phyloP scores from a whole-genome alignment of 2,329 filamentous ascomycete species.

The Shiraia bambusicola region DNA sequence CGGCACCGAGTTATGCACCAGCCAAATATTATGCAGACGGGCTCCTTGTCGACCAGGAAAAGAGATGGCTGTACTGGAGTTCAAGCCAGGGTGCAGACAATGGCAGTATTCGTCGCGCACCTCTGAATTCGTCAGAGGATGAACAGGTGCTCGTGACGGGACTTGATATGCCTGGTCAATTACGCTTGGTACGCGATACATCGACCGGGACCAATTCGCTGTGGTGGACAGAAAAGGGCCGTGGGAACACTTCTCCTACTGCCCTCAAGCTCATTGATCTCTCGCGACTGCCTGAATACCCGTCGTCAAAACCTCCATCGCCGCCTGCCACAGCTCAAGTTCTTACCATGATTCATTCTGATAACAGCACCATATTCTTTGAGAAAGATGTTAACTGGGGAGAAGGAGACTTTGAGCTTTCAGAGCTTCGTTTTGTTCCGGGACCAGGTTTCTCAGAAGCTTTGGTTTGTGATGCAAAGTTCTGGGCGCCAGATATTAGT shows the following conservation, averaged over 20 bases:
- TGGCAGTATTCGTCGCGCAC: constrained; percentile 11
- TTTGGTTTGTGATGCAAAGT: constrained; percentile 13
- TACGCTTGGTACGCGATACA: constrained; percentile 4
- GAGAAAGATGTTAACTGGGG: constrained; percentile 10
- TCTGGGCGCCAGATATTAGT: constrained; percentile 8
- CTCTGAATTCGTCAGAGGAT: background rate
- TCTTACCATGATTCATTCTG: constrained; percentile 7
- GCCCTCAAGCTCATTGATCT: constrained; percentile 8
- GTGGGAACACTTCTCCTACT: constrained; percentile 10
- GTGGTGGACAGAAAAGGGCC: constrained; percentile 10
- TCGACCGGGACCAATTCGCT: background rate
- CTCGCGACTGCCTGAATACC: background rate
- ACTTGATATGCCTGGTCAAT: constrained; percentile 11
- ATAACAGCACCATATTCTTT: constrained; percentile 10
- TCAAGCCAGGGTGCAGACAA: constrained; percentile 3
- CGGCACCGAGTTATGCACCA: background rate
- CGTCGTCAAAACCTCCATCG: background rate
- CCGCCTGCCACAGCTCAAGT: background rate
- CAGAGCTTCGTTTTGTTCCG: constrained; percentile 11
- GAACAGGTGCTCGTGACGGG: constrained; percentile 9
- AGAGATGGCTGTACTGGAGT: constrained; percentile 16
- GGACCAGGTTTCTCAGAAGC: background rate
- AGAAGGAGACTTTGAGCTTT: constrained; percentile 10
- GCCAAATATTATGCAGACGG: constrained; percentile 8
- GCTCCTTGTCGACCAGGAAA: constrained; percentile 11